These are phyloP conservation scores for Ogataea chonburiensis DNA, from an alignment of 805 yeast genomes.

Conservation along the genomic window DNA sequence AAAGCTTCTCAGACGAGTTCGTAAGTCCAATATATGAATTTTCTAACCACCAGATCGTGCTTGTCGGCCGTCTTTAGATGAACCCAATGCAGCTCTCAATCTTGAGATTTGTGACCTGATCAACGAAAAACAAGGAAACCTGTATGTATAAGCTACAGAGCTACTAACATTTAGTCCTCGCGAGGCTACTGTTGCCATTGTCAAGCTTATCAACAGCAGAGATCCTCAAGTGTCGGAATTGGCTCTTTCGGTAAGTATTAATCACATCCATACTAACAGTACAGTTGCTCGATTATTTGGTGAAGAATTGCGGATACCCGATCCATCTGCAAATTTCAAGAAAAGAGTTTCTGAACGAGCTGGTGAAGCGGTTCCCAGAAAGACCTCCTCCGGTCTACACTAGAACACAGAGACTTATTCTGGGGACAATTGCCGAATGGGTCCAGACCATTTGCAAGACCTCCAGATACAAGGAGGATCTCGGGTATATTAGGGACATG, in stretches of 20 bases:
- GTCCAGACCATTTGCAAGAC: constrained; percentile 90
- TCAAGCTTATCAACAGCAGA: constrained; percentile 73
- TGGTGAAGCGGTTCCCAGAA: constrained; percentile 92
- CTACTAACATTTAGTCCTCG: constrained; percentile 49
- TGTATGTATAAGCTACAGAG: constrained; percentile 30
- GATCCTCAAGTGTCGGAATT: constrained; percentile 87
- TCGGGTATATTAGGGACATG: constrained; percentile 93
- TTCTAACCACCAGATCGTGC: constrained; percentile 55
- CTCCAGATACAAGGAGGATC: constrained; percentile 85
- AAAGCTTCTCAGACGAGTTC: constrained; percentile 38
- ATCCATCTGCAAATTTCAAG: constrained; percentile 92
- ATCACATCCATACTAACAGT: constrained; percentile 1
- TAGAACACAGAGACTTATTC: constrained; percentile 76
- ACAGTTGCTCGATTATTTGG: constrained; percentile 72
- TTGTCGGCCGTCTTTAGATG: constrained; percentile 74
- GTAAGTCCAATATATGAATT: constrained; percentile 23
- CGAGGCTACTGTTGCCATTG: constrained; percentile 88
- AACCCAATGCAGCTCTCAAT: constrained; percentile 87
- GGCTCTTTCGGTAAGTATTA: constrained; percentile 41
- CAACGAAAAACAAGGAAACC: constrained; percentile 86
- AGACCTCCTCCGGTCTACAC: constrained; percentile 86
- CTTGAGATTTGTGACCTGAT: constrained; percentile 91
- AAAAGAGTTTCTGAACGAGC: constrained; percentile 89
- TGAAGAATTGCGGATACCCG: constrained; percentile 97
- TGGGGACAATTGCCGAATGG: constrained; percentile 97